phyloP scores from a whole-genome alignment of 305 asterid species.

The Fraxinus albicans region DNA sequence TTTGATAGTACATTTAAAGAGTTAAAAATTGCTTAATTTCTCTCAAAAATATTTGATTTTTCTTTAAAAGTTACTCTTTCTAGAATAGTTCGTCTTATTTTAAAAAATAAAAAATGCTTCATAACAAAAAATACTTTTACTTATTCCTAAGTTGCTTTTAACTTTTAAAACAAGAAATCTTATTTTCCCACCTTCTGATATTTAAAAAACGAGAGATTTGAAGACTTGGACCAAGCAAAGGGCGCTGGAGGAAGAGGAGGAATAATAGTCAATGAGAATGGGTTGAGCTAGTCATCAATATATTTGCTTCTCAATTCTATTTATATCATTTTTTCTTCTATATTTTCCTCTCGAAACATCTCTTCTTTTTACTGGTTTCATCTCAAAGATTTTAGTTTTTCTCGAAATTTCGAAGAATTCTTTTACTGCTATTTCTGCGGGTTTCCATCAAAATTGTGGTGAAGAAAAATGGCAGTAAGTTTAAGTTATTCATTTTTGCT shows the following conservation, averaged over 20 bases:
- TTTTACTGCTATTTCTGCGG: neutral
- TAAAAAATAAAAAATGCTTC: neutral
- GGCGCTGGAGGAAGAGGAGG: neutral
- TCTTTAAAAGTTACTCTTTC: too few relatives aligned
- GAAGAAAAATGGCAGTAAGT: slow-evolving; percentile 29
- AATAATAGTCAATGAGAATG: slow-evolving; percentile 30
- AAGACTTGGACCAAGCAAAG: neutral
- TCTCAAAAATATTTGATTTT: neutral
- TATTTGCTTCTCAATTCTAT: neutral
- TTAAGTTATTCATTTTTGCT: neutral
- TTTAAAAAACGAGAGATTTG: neutral
- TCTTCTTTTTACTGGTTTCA: neutral
- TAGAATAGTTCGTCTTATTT: too few relatives aligned
- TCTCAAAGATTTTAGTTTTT: neutral
- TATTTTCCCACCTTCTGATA: neutral
- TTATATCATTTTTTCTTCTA: neutral
- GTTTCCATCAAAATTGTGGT: neutral
- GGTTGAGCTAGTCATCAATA: neutral
- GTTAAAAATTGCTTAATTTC: neutral
- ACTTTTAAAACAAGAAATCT: neutral
- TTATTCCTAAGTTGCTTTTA: neutral
- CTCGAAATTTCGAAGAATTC: neutral
- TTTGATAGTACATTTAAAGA: neutral
- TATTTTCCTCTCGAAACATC: neutral
- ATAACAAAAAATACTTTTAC: neutral